Evolutionary conservation across 495 filamentous ascomycete genomes (phyloP).

Genomic region (Arthonia radiata): DNA sequence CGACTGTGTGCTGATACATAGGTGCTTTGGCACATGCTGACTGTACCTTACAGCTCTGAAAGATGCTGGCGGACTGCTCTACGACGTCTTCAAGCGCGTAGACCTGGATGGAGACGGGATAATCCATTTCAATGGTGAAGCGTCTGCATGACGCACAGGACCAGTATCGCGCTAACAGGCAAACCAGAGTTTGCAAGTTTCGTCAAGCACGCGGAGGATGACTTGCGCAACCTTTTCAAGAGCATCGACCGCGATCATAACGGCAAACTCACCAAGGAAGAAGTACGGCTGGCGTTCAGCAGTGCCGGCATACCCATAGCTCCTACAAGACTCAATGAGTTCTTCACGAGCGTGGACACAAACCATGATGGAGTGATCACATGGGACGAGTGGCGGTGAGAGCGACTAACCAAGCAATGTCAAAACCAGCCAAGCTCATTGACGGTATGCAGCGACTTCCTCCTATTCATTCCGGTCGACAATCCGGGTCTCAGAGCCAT

Average conservation of each 20-base stretch:
- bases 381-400: constrained; percentile 93
- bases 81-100: constrained; percentile 49
- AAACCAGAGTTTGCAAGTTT: constrained; percentile 76
- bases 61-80: constrained; percentile 72
- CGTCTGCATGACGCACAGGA: no score
- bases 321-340: constrained; percentile 47
- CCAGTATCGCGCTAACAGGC: no score
- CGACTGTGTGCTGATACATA: constrained; percentile 1
- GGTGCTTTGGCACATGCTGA: constrained; percentile 1
- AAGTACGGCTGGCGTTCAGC: constrained; percentile 54
- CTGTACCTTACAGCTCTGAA: constrained; percentile 53
- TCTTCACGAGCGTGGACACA: constrained; percentile 73
- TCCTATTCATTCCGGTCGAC: constrained; percentile 71
- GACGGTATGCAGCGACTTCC: constrained; percentile 45
- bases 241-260: constrained; percentile 70
- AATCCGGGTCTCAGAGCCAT: constrained; percentile 56
- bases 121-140: constrained; percentile 68
- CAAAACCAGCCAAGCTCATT: constrained; percentile 4
- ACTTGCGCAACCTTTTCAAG: constrained; percentile 59
- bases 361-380: constrained; percentile 74
- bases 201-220: constrained; percentile 60
- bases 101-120: constrained; percentile 70
- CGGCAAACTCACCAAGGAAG: constrained; percentile 67
- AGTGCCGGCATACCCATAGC: constrained; percentile 59
- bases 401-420: constrained; percentile 4